These are phyloP conservation scores for Hevea brasiliensis DNA, from an alignment of 345 rosid species.

Conservation along the genomic window DNA sequence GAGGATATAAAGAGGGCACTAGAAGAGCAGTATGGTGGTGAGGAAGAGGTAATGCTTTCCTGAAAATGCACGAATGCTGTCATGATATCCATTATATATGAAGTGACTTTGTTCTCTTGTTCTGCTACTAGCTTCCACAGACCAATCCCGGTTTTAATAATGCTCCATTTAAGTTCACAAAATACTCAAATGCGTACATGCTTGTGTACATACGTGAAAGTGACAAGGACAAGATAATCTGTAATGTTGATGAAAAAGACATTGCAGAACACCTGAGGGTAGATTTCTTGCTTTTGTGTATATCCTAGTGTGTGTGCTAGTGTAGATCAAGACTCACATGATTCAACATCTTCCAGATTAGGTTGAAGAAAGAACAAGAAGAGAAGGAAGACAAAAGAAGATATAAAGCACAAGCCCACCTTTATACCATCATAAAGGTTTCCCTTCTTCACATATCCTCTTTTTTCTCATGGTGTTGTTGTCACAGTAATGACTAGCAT, in stretches of 20 bases:
- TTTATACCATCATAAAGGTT: constrained; percentile 87
- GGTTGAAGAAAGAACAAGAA: constrained; percentile 93
- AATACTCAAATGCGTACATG: constrained; percentile 97
- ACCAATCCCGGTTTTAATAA: constrained; percentile 93
- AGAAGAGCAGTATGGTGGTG: constrained; percentile 99
- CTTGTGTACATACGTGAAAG: constrained; percentile 96
- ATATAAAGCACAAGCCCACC: constrained; percentile 92
- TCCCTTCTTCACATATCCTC: neutral
- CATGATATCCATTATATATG: neutral
- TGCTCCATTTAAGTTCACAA: constrained; percentile 85
- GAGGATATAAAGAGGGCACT: constrained; percentile 89
- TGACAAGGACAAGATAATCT: constrained; percentile 93
- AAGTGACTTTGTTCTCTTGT: constrained; percentile 6
- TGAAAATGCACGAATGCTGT: neutral
- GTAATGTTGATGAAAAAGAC: constrained; percentile 96
- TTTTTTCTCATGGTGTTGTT: neutral
- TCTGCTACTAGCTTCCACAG: constrained; percentile 65
- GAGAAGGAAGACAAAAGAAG: constrained; percentile 87
- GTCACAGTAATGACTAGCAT: neutral
- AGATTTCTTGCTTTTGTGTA: constrained; percentile 36
- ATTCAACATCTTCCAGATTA: constrained; percentile 49
- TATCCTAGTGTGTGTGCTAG: neutral
- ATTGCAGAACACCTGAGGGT: constrained; percentile 95
- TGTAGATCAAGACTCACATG: neutral
- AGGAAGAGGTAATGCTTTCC: constrained; percentile 65